A percentile compares a stretch with the other conserved stretches of the same genome.
Evolutionary conservation across 192 early-diverging fungal genomes (phyloP).

Genomic region (Podochytrium sp.): DNA sequence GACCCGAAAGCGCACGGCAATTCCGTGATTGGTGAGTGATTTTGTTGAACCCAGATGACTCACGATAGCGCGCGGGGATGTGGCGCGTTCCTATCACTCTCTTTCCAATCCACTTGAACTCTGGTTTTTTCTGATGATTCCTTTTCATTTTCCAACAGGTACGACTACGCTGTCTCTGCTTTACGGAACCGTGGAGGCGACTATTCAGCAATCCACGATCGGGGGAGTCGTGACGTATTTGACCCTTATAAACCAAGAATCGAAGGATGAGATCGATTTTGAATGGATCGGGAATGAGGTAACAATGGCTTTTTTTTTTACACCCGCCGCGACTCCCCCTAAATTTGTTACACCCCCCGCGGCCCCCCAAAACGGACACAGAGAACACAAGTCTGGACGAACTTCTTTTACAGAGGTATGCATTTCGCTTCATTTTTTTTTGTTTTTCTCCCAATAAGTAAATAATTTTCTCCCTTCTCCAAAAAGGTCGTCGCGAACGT

Average conservation of each 20-base stretch:
- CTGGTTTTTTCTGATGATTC: not conserved
- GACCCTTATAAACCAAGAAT: not conserved
- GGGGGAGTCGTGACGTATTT: constrained; percentile 18
- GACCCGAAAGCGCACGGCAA: not conserved
- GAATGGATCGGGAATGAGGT: constrained; percentile 20
- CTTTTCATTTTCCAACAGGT: not conserved
- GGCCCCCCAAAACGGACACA: no score
- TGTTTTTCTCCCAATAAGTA: not conserved
- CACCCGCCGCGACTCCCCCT: not conserved
- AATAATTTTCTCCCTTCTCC: not conserved
- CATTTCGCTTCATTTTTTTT: not conserved
- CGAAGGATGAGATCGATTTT: constrained; percentile 28
- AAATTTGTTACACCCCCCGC: not conserved
- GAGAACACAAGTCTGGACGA: no score
- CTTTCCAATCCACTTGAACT: not conserved
- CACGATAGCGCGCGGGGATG: no score
- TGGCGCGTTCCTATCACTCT: no score
- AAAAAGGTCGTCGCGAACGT: constrained; percentile 1
- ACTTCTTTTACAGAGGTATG: constrained; percentile 24
- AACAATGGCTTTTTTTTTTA: no score
- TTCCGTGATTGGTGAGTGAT: not conserved
- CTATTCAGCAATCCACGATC: constrained; percentile 17
- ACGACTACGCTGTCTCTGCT: constrained; percentile 9
- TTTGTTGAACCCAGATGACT: no score
- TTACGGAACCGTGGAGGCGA: constrained; percentile 30